Base-by-base conservation (phyloP, 805 yeast genomes). In the Metschnikowia aberdeeniae region DNA sequence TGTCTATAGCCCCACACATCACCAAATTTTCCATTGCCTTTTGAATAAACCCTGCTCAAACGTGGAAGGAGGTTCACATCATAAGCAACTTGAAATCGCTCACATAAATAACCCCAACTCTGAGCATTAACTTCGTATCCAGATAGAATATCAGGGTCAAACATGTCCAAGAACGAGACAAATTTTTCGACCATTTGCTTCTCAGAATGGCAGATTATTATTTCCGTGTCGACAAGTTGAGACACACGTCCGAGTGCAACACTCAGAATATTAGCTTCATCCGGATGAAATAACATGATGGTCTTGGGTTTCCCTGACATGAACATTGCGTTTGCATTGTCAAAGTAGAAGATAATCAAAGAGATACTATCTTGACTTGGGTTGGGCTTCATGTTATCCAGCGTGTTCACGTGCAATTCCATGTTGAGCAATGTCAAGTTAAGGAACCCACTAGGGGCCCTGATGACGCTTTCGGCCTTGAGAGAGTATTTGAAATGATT, bases 81-180 rank as follows among this genome's bases (percentile, higher is more conserved):
- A 55, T 72, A 72, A 1, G 58, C 63, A 0, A 46, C 49, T 13
- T 68, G 60, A 45, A 77, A 74, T 37, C 99, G 62, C 42, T 86
- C 93, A 22, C 86, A 72, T 0, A 90, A 43, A 56, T 86, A 93
- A 0, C 99, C 98, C 98, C 98, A 92, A 0, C 97, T 87, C 0
- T 77, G 56, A 0, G 82, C 67, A 51, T 88, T 86, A 5, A 88
- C 75, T 57, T 93, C 99, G 60, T 77, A 93, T 0, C 97, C 98
- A 0, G 87, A 75, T 5, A 93, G 58, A 27, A 93, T 79, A 60
- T 93, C 99, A 0, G 98, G 97, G 58, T 93, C 98, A 42, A 80
- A 72, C 2, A 68, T 53, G 14, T 80, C 75, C 0, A 87, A 81
- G 12, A 84, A 51, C 1, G 74, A 70, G 0, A 81, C 64, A 7